Base-by-base conservation (phyloP, 495 filamentous ascomycete genomes). In the Aspergillus saccharolyticus region DNA sequence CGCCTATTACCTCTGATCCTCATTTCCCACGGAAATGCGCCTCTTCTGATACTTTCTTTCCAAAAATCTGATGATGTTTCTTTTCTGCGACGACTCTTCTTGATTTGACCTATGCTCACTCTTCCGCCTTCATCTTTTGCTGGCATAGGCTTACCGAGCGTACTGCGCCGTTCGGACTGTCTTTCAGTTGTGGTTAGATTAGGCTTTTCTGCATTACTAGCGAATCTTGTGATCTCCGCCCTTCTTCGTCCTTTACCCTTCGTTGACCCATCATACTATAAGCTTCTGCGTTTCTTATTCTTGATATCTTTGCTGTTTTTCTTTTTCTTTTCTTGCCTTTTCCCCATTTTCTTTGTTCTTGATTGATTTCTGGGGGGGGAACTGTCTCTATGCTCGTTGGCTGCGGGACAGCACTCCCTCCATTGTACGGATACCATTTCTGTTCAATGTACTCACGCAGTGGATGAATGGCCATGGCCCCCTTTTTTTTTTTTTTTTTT, bases 191-290 rank as follows among this genome's bases (percentile, higher is more conserved):
- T 57, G 60, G 54, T 61, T 66, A 68, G 63, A 68, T 68, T 63
- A 62, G 63, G 66, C 58, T 61, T 59, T 59, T 63, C 68, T 72
- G 74, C 74, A 75, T 75, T 58, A 57, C 59, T 67, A 75, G 72
- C 74, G 72, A 56, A 61, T 39, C 7, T 39, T 39, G 5, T 39
- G 33, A 39, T 15, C 12, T 39, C 33, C 33, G n/a, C n/a, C n/a
- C 33, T 59, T 25, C 59, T 54, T 46, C 12, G 15, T 28, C 25
- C 3, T 66, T 62, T 61, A 42, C 55, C 60, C 52, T 60, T 53
- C 25, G 17, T 50, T 30, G 28, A 5, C 33, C 14, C 33, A 39
- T 39, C 2, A 10, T 12, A 9, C 33, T 39, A 39, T 15, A 39
- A n/a, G 33, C 12, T 39, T 12, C 58, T 60, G 50, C 33, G 50